Conservation (phyloP, 768 basidiomycete genomes). For the Boletus pseudopeckii region DNA sequence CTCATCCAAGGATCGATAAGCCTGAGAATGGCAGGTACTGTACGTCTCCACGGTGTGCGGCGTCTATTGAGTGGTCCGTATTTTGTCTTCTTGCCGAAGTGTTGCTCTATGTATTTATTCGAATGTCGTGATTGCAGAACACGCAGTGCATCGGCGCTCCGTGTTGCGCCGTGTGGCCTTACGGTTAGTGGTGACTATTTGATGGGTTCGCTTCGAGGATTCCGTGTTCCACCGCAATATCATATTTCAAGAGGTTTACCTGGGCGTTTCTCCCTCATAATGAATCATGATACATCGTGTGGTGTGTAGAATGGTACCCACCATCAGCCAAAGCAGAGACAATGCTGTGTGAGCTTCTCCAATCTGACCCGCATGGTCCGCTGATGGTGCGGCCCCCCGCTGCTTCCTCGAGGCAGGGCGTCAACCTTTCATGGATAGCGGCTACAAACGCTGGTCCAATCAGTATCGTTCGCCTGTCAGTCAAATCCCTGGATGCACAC, state of each 20-base stretch:
- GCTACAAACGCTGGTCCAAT: neutral
- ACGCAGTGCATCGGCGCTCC: neutral
- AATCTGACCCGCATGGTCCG: neutral
- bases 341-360: neutral
- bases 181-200: neutral
- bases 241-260: neutral
- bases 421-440: neutral
- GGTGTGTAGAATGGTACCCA: neutral
- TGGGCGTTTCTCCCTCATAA: too few relatives aligned
- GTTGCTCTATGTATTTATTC: neutral
- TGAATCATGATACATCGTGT: neutral
- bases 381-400: constrained; percentile 1
- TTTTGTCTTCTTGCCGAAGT: neutral
- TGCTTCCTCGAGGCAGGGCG: constrained; percentile 10
- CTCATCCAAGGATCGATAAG: neutral
- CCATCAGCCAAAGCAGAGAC: neutral
- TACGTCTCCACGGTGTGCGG: neutral
- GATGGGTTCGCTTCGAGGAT: neutral
- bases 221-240: neutral
- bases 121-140: neutral
- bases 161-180: neutral
- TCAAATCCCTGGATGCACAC: neutral
- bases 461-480: neutral
- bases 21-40: neutral
- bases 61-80: neutral